Conservation (phyloP, 2,329 filamentous ascomycete genomes). For the Penicillium sp. region DNA sequence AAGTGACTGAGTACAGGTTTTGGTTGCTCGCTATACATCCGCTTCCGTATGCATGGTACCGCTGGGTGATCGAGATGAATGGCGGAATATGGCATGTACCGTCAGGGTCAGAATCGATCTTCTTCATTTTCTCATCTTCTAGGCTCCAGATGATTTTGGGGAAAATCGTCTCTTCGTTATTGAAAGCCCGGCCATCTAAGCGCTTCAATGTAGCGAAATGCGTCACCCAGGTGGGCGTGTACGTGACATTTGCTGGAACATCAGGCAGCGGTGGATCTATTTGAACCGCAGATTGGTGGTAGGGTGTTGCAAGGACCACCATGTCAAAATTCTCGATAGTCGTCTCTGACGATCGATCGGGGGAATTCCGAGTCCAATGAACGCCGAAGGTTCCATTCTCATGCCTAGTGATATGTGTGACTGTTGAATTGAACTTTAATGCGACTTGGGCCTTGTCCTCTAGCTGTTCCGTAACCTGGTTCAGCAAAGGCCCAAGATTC, state of each 20-base stretch:
- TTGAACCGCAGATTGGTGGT: background rate
- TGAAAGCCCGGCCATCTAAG: background rate
- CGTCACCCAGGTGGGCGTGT: constrained; percentile 2
- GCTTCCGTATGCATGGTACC: background rate
- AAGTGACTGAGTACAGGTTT: background rate
- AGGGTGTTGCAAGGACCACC: constrained; percentile 10
- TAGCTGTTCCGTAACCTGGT: background rate
- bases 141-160: background rate
- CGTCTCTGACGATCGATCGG: background rate
- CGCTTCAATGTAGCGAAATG: background rate
- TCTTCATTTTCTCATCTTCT: background rate
- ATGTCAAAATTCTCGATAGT: constrained; percentile 1
- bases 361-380: background rate
- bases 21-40: background rate
- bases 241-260: background rate
- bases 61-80: background rate
- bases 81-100: background rate
- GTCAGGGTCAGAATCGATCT: background rate
- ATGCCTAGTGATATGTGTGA: constrained; percentile 1
- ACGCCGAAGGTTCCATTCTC: constrained; percentile 1
- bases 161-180: background rate
- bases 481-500: background rate
- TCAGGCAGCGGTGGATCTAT: constrained; percentile 3
- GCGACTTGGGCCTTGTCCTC: background rate
- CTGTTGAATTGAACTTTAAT: background rate